These are phyloP conservation scores for Megacollybia marginata DNA, from an alignment of 768 basidiomycete genomes.

Conservation along the genomic window DNA sequence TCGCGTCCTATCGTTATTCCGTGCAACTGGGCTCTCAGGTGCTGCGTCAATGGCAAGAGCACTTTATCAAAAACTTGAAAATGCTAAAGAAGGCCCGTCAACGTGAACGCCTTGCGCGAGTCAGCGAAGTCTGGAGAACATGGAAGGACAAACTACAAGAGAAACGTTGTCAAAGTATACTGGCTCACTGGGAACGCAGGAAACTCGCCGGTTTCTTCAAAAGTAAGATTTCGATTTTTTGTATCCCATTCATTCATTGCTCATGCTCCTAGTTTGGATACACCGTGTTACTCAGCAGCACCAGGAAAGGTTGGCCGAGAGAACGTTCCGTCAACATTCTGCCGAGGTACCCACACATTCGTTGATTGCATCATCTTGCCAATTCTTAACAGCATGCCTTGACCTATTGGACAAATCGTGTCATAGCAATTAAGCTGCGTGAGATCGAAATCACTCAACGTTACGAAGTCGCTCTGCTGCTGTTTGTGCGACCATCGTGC, in stretches of 20 bases:
- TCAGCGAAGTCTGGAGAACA: conserved; percentile 36
- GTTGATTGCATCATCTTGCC: neutral
- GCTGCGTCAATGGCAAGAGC: conserved; percentile 49
- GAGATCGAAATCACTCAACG: conserved; percentile 59
- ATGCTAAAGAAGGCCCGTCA: conserved; percentile 46
- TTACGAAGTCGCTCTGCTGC: conserved; percentile 26
- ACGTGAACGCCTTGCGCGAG: conserved; percentile 43
- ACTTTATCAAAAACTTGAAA: conserved; percentile 41
- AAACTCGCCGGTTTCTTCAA: conserved; percentile 27
- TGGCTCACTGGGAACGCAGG: conserved; percentile 34
- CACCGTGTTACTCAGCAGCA: conserved; percentile 27
- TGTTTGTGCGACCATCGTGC: conserved; percentile 19
- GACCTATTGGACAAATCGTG: conserved; percentile 60
- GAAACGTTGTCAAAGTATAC: conserved; percentile 34
- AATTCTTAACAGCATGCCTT: conserved; percentile 26
- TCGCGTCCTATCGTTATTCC: conserved; percentile 45
- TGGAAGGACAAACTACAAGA: conserved; percentile 43
- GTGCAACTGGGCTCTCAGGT: conserved; percentile 29
- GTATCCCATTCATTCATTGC: conserved; percentile 4
- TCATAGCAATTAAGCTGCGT: conserved; percentile 66
- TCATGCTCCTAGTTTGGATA: conserved; percentile 37
- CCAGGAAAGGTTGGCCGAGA: conserved; percentile 37
- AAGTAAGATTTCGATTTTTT: conserved; percentile 20
- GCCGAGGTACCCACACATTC: neutral
- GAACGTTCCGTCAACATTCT: conserved; percentile 1